A percentile compares a stretch with the other conserved stretches of the same genome.
These are phyloP conservation scores for Urtica urens DNA, from an alignment of 306 rosid species.

Conservation along the genomic window DNA sequence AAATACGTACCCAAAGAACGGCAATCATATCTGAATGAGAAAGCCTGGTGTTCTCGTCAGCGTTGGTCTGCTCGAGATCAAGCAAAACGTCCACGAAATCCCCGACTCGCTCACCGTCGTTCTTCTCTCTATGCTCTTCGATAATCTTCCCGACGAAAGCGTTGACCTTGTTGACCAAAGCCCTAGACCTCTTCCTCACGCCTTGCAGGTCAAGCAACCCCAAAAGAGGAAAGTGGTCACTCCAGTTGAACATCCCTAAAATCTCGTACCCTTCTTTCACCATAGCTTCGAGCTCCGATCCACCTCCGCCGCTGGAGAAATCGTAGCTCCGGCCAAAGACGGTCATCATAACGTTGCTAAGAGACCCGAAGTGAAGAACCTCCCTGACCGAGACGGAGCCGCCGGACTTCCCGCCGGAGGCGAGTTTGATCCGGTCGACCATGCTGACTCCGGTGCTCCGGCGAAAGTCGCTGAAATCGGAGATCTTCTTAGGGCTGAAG, in stretches of 20 bases:
- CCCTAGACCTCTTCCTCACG: slow-evolving; percentile 21
- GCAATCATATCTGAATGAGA: slow-evolving; percentile 31
- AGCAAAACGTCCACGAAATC: slow-evolving; percentile 36
- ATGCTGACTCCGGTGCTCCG: slow-evolving; percentile 12
- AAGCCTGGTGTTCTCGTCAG: slow-evolving; percentile 14
- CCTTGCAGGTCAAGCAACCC: slow-evolving; percentile 32
- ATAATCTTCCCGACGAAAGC: slow-evolving; percentile 26
- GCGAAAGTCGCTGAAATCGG: slow-evolving; percentile 12
- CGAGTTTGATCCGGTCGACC: slow-evolving; percentile 11
- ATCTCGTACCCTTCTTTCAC: slow-evolving; percentile 33
- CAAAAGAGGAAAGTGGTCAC: slow-evolving; percentile 28
- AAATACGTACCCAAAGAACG: slow-evolving; percentile 25
- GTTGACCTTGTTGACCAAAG: slow-evolving; percentile 19
- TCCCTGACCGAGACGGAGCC: slow-evolving; percentile 13
- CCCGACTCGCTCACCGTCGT: background rate
- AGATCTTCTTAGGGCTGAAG: slow-evolving; percentile 24
- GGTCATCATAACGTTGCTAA: slow-evolving; percentile 27
- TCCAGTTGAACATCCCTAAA: slow-evolving; percentile 27
- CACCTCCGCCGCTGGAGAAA: slow-evolving; percentile 1
- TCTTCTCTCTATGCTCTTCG: slow-evolving; percentile 20
- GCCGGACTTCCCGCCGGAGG: background rate
- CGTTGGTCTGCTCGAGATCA: slow-evolving; percentile 16
- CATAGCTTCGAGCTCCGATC: slow-evolving; percentile 20
- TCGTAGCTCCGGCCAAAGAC: slow-evolving; percentile 25
- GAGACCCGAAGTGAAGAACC: slow-evolving; percentile 23